phyloP scores from a whole-genome alignment of 148 eudicot genomes.

The Simmondsia chinensis region DNA sequence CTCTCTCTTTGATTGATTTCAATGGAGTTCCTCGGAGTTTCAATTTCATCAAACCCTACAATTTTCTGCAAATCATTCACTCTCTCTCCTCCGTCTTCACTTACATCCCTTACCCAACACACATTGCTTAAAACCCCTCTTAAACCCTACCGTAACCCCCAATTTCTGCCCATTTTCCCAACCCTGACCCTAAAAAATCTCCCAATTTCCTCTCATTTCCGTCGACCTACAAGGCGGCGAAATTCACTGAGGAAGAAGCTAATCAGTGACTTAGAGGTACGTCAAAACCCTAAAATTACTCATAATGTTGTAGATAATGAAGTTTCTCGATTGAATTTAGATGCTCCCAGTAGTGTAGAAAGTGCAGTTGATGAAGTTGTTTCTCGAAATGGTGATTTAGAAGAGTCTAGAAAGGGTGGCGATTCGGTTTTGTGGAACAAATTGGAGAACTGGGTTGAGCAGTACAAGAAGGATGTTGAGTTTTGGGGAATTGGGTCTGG shows the following conservation, averaged over 20 bases:
- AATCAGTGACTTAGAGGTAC: slow-evolving; percentile 33
- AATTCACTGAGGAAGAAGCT: slow-evolving; percentile 71
- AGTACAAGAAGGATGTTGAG: slow-evolving; percentile 56
- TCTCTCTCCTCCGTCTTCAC: slow-evolving; percentile 14
- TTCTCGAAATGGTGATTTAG: slow-evolving; percentile 6
- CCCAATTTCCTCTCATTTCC: slow-evolving; percentile 37
- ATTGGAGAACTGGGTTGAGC: slow-evolving; percentile 68
- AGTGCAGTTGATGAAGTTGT: slow-evolving; percentile 17
- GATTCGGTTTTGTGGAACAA: slow-evolving; percentile 43
- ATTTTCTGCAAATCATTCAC: too few relatives aligned
- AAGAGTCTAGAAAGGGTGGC: slow-evolving; percentile 13
- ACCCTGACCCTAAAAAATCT: slow-evolving; percentile 13
- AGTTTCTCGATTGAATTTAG: slow-evolving; percentile 12
- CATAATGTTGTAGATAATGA: slow-evolving; percentile 17
- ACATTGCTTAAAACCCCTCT: slow-evolving; percentile 20
- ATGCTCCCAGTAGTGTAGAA: slow-evolving; percentile 4
- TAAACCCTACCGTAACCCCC: slow-evolving; percentile 5
- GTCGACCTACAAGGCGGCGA: slow-evolving; percentile 39
- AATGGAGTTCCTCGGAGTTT: too few relatives aligned
- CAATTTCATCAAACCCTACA: too few relatives aligned
- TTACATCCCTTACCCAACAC: slow-evolving; percentile 8
- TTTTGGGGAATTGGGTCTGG: slow-evolving; percentile 83
- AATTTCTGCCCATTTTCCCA: slow-evolving; percentile 11
- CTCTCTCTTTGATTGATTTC: too few relatives aligned
- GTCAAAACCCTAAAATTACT: slow-evolving; percentile 6